phyloP scores from a whole-genome alignment of 2,329 filamentous ascomycete species.

The Clonostachys byssicola region DNA sequence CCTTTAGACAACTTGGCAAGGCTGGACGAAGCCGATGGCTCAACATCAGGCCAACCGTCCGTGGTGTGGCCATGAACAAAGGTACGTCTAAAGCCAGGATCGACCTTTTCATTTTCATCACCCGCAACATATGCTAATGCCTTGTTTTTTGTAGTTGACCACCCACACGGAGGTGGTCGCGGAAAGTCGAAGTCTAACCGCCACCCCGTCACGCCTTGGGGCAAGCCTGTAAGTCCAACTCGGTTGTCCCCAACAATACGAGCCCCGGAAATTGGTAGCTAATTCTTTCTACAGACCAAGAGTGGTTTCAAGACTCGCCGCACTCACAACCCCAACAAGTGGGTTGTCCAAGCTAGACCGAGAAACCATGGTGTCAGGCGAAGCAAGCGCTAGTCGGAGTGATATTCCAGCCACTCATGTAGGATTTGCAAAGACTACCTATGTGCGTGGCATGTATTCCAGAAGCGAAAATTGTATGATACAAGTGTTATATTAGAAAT shows the following conservation, averaged over 20 bases:
- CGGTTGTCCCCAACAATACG: background rate
- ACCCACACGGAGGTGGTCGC: conserved; percentile 97
- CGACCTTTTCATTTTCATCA: conserved; percentile 15
- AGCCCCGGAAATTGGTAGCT: background rate
- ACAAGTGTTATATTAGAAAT: too few species aligned
- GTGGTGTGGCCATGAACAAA: conserved; percentile 98
- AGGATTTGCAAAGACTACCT: too few species aligned
- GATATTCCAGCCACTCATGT: too few species aligned
- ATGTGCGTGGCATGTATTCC: too few species aligned
- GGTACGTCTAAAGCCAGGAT: conserved; percentile 36
- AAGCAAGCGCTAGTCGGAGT: conserved; percentile 44
- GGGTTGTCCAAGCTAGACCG: conserved; percentile 76
- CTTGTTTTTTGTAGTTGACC: conserved; percentile 59
- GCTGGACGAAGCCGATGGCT: conserved; percentile 91
- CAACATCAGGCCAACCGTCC: conserved; percentile 89
- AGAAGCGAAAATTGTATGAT: too few species aligned
- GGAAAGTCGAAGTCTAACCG: conserved; percentile 99
- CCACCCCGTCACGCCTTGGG: conserved; percentile 94
- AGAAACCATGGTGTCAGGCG: conserved; percentile 91
- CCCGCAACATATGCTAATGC: background rate
- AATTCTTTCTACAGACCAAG: conserved; percentile 54
- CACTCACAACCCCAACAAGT: conserved; percentile 87
- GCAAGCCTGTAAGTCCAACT: conserved; percentile 71
- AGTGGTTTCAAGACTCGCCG: conserved; percentile 87
- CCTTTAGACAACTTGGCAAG: conserved; percentile 90